Evolutionary conservation across 179 eudicot genomes (phyloP).

Genomic region (Amaranthus tricolor): DNA sequence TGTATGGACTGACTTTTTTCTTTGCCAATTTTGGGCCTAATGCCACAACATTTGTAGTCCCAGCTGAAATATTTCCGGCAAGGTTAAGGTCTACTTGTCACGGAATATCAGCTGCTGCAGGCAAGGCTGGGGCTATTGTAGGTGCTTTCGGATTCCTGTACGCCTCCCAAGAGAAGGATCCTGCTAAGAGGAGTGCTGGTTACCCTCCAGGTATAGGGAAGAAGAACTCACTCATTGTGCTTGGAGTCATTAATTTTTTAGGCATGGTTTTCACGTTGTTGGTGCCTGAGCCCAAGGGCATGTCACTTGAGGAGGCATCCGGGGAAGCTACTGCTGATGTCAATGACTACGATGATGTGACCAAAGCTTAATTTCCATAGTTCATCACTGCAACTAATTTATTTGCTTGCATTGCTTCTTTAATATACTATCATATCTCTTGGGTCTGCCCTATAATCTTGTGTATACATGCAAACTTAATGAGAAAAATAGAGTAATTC

Average conservation of each 20-base stretch:
- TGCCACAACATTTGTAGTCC: constrained; percentile 38
- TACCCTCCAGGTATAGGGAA: constrained; percentile 36
- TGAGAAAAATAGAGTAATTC: too few species aligned
- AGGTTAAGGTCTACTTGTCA: constrained; percentile 42
- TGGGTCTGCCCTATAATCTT: too few species aligned
- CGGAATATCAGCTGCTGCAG: constrained; percentile 43
- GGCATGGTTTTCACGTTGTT: constrained; percentile 35
- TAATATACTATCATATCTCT: too few species aligned
- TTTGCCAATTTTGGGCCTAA: constrained; percentile 47
- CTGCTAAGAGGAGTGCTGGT: constrained; percentile 14
- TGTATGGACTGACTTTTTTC: constrained; percentile 40
- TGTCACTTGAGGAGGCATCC: constrained; percentile 29
- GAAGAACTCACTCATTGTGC: constrained; percentile 33
- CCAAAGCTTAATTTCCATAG: background rate
- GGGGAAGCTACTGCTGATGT: constrained; percentile 19
- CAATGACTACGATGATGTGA: background rate
- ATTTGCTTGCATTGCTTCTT: too few species aligned
- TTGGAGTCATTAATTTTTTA: constrained; percentile 26
- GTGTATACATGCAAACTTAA: too few species aligned
- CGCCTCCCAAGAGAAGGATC: constrained; percentile 27
- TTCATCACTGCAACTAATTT: too few species aligned
- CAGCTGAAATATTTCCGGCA: constrained; percentile 42
- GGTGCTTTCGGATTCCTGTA: constrained; percentile 40
- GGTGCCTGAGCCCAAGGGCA: constrained; percentile 36
- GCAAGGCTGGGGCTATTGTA: constrained; percentile 39